Evolutionary conservation across 257 asterid species (phyloP).

Genomic region (Scutellaria minor): DNA sequence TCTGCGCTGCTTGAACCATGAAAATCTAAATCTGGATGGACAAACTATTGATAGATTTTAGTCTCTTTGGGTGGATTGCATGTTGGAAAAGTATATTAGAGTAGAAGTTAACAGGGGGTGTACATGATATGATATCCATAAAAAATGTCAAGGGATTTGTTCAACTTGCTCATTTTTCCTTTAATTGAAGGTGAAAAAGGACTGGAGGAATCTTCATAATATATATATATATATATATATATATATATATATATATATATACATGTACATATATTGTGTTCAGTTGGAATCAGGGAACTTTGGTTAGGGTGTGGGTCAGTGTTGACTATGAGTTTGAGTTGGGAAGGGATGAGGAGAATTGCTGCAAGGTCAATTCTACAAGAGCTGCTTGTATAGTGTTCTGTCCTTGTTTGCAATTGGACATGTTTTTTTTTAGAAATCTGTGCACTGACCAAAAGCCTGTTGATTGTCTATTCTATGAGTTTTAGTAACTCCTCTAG

Average conservation of each 20-base stretch:
- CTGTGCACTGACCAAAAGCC: too few species aligned
- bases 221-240: too few species aligned
- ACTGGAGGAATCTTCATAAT: not conserved
- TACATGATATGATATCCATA: slow-evolving; percentile 13
- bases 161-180: not conserved
- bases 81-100: not conserved
- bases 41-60: not conserved
- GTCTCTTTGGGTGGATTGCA: slow-evolving; percentile 12
- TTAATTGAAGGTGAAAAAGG: not conserved
- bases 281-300: not conserved
- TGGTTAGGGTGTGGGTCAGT: not conserved
- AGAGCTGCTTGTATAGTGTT: not conserved
- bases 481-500: not conserved
- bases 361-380: not conserved
- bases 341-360: not conserved
- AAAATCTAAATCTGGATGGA: slow-evolving; percentile 8
- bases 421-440: too few species aligned
- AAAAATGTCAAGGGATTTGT: not conserved
- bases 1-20: slow-evolving; percentile 19
- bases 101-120: not conserved
- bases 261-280: too few species aligned
- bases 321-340: not conserved
- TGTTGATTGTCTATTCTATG: not conserved
- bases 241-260: too few species aligned
- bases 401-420: too few species aligned